Base-by-base conservation (phyloP, 2,329 filamentous ascomycete genomes). In the Curvularia eragrostidis region DNA sequence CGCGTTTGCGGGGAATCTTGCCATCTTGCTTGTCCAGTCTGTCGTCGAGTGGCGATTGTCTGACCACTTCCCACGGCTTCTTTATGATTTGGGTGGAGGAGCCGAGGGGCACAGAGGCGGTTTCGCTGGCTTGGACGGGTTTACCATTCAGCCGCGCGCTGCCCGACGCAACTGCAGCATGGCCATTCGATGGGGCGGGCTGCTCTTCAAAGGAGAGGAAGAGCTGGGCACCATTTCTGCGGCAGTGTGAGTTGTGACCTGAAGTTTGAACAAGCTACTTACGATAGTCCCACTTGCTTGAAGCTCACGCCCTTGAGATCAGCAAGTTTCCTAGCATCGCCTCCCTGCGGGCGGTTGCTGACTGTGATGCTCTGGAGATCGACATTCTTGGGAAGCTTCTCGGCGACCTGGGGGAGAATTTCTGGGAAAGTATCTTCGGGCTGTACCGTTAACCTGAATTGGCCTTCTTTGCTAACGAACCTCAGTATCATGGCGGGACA, bases 41-140 rank as follows among this genome's bases (percentile, higher is more conserved):
- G 73, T 99, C 89, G 74, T 99, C 96, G 9, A 99, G 83, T 2
- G 88, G 83, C 2, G 93, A 96, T 79, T 99, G 95, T 71, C 87
- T 87, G 15, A 98, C 90, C 8, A 90, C 86, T 72, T 99, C 95
- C 95, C 95, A 98, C 0, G 93, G 91, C 64, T 95, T 97, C 77
- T 90, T 91, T 69, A 93, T 89, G 51, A 87, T 82, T 50, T 86
- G 78, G 12, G 80, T 80, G 5, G 85, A 83, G 1, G 84, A 84
- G 4, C 81, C 82, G 42, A 85, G 79, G 52, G 80, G 81, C 48
- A 88, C 85, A 61, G 87, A 84, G 72, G 90, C 84, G 42, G 87
- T 85, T 3, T 94, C 89, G 58, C 85, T 86, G 19, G 89, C 85
- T 15, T 88, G 80, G 41, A 95, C 85, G 28, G 89, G 85, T 67